Evolutionary conservation across 768 basidiomycete genomes (phyloP).

Genomic region (Suillus hirtellus): DNA sequence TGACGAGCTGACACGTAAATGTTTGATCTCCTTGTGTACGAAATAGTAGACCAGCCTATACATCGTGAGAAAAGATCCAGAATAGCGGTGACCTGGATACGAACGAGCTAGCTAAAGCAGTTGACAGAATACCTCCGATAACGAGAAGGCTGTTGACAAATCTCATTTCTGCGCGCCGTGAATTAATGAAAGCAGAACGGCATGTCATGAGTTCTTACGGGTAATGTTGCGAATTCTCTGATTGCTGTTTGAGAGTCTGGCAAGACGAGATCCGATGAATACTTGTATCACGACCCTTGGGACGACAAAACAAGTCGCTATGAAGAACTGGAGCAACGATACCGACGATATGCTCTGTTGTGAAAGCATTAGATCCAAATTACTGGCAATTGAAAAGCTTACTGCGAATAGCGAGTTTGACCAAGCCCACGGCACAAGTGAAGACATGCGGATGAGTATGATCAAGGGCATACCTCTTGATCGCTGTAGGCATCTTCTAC

Average conservation of each 20-base stretch:
- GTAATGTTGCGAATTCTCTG: constrained; percentile 68
- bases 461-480: constrained; percentile 82
- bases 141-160: constrained; percentile 63
- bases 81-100: constrained; percentile 25
- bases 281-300: constrained; percentile 74
- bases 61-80: constrained; percentile 13
- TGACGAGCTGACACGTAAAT: constrained; percentile 47
- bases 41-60: constrained; percentile 65
- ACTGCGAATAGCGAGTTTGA: constrained; percentile 81
- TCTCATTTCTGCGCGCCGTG: constrained; percentile 50
- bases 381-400: constrained; percentile 29
- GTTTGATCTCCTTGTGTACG: constrained; percentile 60
- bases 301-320: constrained; percentile 69
- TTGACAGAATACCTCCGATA: constrained; percentile 54
- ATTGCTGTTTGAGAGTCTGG: constrained; percentile 71
- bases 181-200: constrained; percentile 11
- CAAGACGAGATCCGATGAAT: constrained; percentile 77
- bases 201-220: constrained; percentile 39
- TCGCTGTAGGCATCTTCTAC: constrained; percentile 38
- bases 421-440: constrained; percentile 87
- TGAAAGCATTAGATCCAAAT: constrained; percentile 12
- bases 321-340: constrained; percentile 69
- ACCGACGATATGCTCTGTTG: constrained; percentile 71
- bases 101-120: constrained; percentile 66
- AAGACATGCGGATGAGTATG: constrained; percentile 76